Evolutionary conservation across 2,329 filamentous ascomycete genomes (phyloP).

Genomic region (Aschersonia sp.): DNA sequence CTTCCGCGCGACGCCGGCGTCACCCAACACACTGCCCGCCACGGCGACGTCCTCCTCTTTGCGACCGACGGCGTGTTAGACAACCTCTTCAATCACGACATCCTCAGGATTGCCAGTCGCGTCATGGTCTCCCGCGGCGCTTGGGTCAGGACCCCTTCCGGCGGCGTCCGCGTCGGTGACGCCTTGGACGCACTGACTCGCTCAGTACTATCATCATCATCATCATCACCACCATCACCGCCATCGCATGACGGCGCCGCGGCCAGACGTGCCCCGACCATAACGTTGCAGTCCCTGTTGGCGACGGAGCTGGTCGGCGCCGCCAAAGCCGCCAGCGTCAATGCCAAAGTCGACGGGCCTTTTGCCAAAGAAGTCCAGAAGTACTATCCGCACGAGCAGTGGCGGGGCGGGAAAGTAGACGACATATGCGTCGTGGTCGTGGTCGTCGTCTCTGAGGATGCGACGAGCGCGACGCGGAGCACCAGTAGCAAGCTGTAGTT

Average conservation of each 20-base stretch:
- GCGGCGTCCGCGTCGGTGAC: slow-evolving; percentile 45
- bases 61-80: slow-evolving; percentile 95
- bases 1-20: slow-evolving; percentile 72
- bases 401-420: slow-evolving; percentile 85
- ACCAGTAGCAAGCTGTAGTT: too few relatives aligned
- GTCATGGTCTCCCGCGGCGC: slow-evolving; percentile 62
- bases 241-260: too few relatives aligned
- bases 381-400: slow-evolving; percentile 73
- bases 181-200: too few relatives aligned
- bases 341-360: slow-evolving; percentile 71
- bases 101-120: slow-evolving; percentile 63
- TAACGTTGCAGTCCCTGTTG: slow-evolving; percentile 60
- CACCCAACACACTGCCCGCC: slow-evolving; percentile 59
- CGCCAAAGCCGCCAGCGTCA: slow-evolving; percentile 73
- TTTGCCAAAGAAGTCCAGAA: slow-evolving; percentile 91
- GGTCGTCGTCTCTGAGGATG: slow-evolving; percentile 31
- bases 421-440: slow-evolving; percentile 83
- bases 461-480: too few relatives aligned
- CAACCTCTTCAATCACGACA: slow-evolving; percentile 83
- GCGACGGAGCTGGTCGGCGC: slow-evolving; percentile 67
- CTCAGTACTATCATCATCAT: too few relatives aligned
- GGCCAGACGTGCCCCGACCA: slow-evolving; percentile 8
- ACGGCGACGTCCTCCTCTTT: slow-evolving; percentile 88
- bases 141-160: slow-evolving; percentile 49
- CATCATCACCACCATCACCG: too few relatives aligned